Evolutionary conservation across 2,329 filamentous ascomycete genomes (phyloP).

Genomic region (Emmonsiellopsis sp.): DNA sequence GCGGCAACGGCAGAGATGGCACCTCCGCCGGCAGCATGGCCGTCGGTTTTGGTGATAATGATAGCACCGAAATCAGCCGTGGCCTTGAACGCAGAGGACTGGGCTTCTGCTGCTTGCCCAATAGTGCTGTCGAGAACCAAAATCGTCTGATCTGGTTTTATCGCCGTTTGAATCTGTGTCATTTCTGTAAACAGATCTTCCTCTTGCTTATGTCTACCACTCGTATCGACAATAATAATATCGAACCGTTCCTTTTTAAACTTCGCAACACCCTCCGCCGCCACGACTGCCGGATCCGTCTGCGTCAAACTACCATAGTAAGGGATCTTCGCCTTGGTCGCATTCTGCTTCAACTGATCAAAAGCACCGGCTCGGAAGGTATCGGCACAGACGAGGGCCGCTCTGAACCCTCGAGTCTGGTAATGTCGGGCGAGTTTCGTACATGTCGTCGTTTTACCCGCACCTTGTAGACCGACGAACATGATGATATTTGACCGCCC

Average conservation of each 20-base stretch:
- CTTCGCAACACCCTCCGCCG: slow-evolving; percentile 91
- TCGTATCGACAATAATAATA: slow-evolving; percentile 97
- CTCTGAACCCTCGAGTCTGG: slow-evolving; percentile 82
- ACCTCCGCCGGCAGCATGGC: slow-evolving; percentile 88
- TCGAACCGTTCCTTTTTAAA: slow-evolving; percentile 99
- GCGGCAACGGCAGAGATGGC: slow-evolving; percentile 96
- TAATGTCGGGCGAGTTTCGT: slow-evolving; percentile 95
- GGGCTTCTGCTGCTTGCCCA: slow-evolving; percentile 87
- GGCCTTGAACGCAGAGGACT: slow-evolving; percentile 94
- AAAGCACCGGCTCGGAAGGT: slow-evolving; percentile 98
- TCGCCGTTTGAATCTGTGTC: slow-evolving; percentile 87
- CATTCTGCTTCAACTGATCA: slow-evolving; percentile 97
- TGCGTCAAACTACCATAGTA: slow-evolving; percentile 97
- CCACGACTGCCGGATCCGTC: slow-evolving; percentile 88
- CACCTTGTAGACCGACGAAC: slow-evolving; percentile 97
- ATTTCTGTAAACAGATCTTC: slow-evolving; percentile 94
- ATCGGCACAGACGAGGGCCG: slow-evolving; percentile 91
- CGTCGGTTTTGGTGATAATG: slow-evolving; percentile 98
- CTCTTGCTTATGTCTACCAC: slow-evolving; percentile 88
- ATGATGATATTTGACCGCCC: slow-evolving; percentile 95
- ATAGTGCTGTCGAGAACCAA: slow-evolving; percentile 97
- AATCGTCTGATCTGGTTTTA: slow-evolving; percentile 90
- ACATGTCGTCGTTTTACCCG: slow-evolving; percentile 96
- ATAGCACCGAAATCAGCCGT: slow-evolving; percentile 95
- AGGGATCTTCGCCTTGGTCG: slow-evolving; percentile 96